Evolutionary conservation across 257 asterid species (phyloP).

Genomic region (Jacaranda copaia): DNA sequence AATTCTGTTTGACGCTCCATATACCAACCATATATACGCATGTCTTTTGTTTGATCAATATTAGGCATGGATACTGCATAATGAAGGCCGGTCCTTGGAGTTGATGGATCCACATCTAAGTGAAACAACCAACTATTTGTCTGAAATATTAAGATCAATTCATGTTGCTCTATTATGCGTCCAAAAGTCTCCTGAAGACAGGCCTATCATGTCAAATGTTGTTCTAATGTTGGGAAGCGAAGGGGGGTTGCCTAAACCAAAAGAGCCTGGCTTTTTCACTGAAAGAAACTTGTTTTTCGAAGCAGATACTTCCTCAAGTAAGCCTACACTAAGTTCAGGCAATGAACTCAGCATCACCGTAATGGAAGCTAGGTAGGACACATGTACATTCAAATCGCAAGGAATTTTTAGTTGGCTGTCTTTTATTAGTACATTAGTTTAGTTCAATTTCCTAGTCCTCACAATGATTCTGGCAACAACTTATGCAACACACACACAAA

Average conservation of each 20-base stretch:
- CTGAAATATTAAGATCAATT: conserved; percentile 32
- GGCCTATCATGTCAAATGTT: conserved; percentile 42
- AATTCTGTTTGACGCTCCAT: too few relatives aligned
- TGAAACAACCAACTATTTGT: conserved; percentile 8
- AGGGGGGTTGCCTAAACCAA: conserved; percentile 30
- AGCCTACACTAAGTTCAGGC: conserved; percentile 7
- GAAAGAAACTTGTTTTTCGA: conserved; percentile 29
- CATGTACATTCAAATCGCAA: too few relatives aligned
- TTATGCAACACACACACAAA: too few relatives aligned
- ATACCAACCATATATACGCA: neutral
- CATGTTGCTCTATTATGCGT: conserved; percentile 41
- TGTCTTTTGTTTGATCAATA: neutral
- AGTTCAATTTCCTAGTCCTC: too few relatives aligned
- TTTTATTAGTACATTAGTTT: too few relatives aligned
- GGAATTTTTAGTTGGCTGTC: too few relatives aligned
- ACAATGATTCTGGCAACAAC: too few relatives aligned
- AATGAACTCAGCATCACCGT: conserved; percentile 30
- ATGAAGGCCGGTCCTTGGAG: conserved; percentile 38
- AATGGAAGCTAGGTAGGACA: conserved; percentile 27
- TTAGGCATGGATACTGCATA: conserved; percentile 42
- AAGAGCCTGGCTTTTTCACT: conserved; percentile 33
- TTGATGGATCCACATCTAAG: conserved; percentile 10
- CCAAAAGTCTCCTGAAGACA: conserved; percentile 34
- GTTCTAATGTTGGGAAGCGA: conserved; percentile 44
- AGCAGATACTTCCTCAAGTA: conserved; percentile 25